Evolutionary conservation across 169 alveolate genomes (phyloP), one percentile per base, ranked within the genome.

Genomic region (Cryptosporidium viatorum): DNA sequence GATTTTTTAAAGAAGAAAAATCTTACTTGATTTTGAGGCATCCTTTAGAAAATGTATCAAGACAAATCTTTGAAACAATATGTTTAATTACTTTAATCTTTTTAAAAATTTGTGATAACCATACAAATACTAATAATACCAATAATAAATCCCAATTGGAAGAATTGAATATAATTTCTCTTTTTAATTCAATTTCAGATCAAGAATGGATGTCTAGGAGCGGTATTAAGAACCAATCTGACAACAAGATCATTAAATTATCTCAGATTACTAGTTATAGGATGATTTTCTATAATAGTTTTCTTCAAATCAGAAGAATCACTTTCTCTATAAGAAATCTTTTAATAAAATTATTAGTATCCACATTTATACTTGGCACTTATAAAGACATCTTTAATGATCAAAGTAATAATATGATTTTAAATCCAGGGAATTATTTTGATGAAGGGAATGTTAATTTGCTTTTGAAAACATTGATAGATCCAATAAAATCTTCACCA

Each of bases 161-260:
- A 73, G 41, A 21, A 31, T 31, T 31, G 9, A 59, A 73, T 35
- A 52, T 37, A 23, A 37, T 73, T 21, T 73, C 43, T 73, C 33
- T 52, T 23, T 55, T 73, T 35, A 59, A 55, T 21, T 9, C 58
- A 18, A 73, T 73, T 8, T 73, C 71, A n/a, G 86, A 73, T 37
- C 71, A 52, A 58, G 86, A 73, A 59, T 73, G 86, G 86, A 55
- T 55, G 23, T 1, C 21, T 58, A 55, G 70, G 43, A 73, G 71
- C 16, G 70, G 33, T 26, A 58, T n/a, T 18, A 73, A 73, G 43
- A 59, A 73, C 45, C 21, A 48, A 35, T 52, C 21, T 23, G 70
- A 73, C 12, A 26, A 4, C n/a, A 31, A 14, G 33, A 52, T 73
- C 9, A 37, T 37, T 21, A 52, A 73, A 31, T 21, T 52, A 16